Evolutionary conservation across 257 asterid species (phyloP).

Genomic region (Hygrophila difformis): DNA sequence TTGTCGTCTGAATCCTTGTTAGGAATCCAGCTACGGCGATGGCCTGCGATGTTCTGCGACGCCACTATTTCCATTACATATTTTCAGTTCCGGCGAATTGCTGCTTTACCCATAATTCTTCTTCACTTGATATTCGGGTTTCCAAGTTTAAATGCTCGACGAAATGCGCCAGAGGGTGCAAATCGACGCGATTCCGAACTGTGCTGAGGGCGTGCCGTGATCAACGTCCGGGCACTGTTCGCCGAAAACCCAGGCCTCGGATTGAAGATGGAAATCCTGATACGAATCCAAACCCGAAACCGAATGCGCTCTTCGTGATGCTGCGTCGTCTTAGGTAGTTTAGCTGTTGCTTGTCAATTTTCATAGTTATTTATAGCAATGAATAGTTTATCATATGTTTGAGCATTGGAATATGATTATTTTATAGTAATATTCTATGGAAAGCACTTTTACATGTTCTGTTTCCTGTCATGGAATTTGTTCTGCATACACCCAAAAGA

Average conservation of each 20-base stretch:
- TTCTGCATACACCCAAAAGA: too few relatives aligned
- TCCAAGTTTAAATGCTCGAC: constrained; percentile 15
- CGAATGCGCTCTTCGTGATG: constrained; percentile 17
- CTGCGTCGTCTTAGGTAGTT: constrained; percentile 28
- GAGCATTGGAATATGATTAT: neutral
- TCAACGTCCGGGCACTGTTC: constrained; percentile 22
- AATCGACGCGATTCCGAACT: constrained; percentile 28
- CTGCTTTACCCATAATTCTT: constrained; percentile 5
- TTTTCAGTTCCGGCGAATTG: neutral
- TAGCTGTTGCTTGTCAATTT: too few relatives aligned
- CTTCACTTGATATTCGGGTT: constrained; percentile 14
- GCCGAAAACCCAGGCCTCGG: constrained; percentile 12
- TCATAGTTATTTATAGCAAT: constrained; percentile 6
- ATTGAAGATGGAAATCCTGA: constrained; percentile 11
- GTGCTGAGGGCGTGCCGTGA: constrained; percentile 21
- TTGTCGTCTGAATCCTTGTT: too few relatives aligned
- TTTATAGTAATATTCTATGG: too few relatives aligned
- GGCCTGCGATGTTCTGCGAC: neutral
- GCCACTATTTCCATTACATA: neutral
- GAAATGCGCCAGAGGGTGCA: constrained; percentile 10
- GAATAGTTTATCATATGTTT: neutral
- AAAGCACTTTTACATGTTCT: too few relatives aligned
- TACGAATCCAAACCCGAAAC: constrained; percentile 18
- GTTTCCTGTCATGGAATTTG: too few relatives aligned
- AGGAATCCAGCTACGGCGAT: neutral